Percentiles rank a stretch among this genome's conserved stretches.
These are phyloP conservation scores for Pythium myriotylum DNA, from an alignment of 352 stramenopile species.

Conservation along the genomic window DNA sequence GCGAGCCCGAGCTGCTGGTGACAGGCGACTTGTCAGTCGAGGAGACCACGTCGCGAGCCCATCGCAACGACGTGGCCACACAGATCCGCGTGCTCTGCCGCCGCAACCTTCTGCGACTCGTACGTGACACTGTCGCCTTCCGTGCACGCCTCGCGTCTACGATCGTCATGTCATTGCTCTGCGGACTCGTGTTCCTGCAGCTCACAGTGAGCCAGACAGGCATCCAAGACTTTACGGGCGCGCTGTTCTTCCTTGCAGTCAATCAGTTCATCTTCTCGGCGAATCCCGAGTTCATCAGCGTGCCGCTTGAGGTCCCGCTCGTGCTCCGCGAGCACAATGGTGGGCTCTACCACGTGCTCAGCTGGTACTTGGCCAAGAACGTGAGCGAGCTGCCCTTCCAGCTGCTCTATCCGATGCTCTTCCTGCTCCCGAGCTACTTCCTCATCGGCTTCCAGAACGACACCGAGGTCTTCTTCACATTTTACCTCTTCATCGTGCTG, in stretches of 20 bases:
- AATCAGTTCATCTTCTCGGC: conserved; percentile 34
- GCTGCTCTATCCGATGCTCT: conserved; percentile 41
- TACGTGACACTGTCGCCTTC: conserved; percentile 39
- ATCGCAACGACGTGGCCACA: background rate
- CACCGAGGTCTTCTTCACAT: conserved; percentile 31
- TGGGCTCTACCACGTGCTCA: conserved; percentile 40
- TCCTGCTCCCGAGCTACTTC: conserved; percentile 46
- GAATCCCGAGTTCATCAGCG: conserved; percentile 24
- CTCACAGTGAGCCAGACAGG: conserved; percentile 39
- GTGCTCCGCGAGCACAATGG: conserved; percentile 46
- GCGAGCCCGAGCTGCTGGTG: background rate
- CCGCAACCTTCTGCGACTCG: conserved; percentile 30
- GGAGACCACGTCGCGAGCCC: background rate
- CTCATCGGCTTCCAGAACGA: conserved; percentile 43
- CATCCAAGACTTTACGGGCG: conserved; percentile 48
- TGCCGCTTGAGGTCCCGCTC: conserved; percentile 34
- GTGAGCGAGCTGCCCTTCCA: conserved; percentile 52
- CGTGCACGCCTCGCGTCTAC: conserved; percentile 21
- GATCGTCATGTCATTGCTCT: conserved; percentile 41
- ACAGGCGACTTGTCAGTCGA: background rate
- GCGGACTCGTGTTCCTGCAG: conserved; percentile 52
- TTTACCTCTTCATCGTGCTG: conserved; percentile 31
- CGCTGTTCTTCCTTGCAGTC: conserved; percentile 46
- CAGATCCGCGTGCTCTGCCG: conserved; percentile 27
- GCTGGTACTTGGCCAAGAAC: conserved; percentile 56